These are phyloP conservation scores for Ochetophila trinervis DNA, from an alignment of 306 rosid species.

Conservation along the genomic window DNA sequence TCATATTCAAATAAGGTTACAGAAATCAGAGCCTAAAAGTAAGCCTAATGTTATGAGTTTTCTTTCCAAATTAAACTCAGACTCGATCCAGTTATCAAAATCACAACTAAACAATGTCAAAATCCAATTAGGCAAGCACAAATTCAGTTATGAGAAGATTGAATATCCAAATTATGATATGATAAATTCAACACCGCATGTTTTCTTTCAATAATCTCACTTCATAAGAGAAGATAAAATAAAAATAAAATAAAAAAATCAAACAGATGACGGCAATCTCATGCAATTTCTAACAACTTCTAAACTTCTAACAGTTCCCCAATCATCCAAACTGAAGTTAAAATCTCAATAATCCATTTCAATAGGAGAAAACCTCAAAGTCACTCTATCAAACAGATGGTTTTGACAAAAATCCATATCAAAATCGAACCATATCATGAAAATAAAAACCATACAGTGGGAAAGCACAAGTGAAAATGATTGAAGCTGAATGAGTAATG, in stretches of 20 bases:
- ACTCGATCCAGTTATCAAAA: not conserved
- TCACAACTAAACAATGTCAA: not conserved
- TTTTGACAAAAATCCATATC: conserved; percentile 14
- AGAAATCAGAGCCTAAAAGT: not conserved
- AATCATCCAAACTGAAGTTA: not conserved
- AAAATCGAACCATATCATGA: not conserved
- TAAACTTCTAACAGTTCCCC: not conserved
- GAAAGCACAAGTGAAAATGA: not conserved
- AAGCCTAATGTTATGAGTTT: not conserved
- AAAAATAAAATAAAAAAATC: not conserved
- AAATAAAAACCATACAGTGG: not conserved
- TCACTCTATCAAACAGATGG: not conserved
- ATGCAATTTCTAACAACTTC: not conserved
- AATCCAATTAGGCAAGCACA: not conserved
- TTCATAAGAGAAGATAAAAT: not conserved
- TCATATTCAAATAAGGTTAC: not conserved
- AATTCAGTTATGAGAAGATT: not conserved
- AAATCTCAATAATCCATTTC: not conserved
- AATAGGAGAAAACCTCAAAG: not conserved
- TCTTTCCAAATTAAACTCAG: not conserved
- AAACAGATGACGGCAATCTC: not conserved
- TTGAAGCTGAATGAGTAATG: conserved; percentile 6
- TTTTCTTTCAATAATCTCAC: not conserved
- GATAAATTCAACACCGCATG: not conserved
- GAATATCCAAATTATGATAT: not conserved